Evolutionary conservation across 768 basidiomycete species (phyloP), one percentile per base, ranked within the genome.

Genomic region (Tulasnella sp.): DNA sequence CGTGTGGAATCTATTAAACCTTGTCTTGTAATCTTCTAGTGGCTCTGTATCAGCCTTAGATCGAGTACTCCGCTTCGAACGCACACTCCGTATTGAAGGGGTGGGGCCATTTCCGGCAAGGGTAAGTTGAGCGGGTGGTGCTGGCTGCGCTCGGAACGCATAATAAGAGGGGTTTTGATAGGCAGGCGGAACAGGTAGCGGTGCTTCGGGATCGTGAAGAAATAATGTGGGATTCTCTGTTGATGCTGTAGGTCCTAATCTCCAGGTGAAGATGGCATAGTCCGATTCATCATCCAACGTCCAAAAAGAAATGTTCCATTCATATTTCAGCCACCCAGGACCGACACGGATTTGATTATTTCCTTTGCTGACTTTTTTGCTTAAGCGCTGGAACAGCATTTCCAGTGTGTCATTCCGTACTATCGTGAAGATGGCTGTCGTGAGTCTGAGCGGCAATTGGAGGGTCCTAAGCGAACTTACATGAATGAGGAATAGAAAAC

Each of bases 211-310:
- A 53, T 45, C 32, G 22, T 44, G 57, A 44, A 27, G 41, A 33
- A 43, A 55, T 29, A 19, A 55, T 55, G 42, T 57, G 53, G 20
- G 58, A 64, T 57, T 53, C 69, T 53, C 57, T 66, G 56, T 60
- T 78, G 34, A 7, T 8, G 46, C 9, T 22, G 8, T 61, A 58
- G 5, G 65, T 59, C 44, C 74, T 53, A 77, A 74, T 10, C 91
- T 72, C 79, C 85, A 84, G 32, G 72, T 69, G 57, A 91, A 87
- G 53, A 96, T 93, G 16, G 78, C 75, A 62, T 91, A 89, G 67
- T 96, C 90, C 9, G 84, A 79, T 34, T 87, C 90, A 60, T 96
- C 91, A 62, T 93, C 88, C 9, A 96, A 67, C 60, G 84, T 83
- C 86, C 86, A 95, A 43, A 86, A 64, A 0, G 77, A 69, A 12